Evolutionary conservation across 495 filamentous ascomycete species (phyloP).

Genomic region (Aspergillus wentii): DNA sequence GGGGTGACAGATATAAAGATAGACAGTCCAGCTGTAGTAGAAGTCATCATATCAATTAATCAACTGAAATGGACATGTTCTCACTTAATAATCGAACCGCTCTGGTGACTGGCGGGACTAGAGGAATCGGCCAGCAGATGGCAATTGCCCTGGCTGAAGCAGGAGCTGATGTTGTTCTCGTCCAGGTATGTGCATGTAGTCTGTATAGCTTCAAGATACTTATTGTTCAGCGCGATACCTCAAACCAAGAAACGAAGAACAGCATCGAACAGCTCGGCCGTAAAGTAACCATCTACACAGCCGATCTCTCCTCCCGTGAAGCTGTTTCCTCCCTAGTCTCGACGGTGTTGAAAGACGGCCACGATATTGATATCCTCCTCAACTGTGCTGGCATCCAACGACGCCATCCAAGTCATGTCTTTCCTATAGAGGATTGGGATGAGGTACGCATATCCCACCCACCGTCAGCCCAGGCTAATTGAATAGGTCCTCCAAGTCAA

Average conservation of each 20-base stretch:
- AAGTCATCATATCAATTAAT: too few species aligned
- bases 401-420: conserved; percentile 63
- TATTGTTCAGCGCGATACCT: conserved; percentile 48
- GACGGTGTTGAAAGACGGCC: conserved; percentile 52
- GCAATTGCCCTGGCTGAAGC: conserved; percentile 77
- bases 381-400: conserved; percentile 86
- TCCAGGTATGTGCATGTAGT: conserved; percentile 33
- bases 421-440: conserved; percentile 71
- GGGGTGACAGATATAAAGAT: not conserved
- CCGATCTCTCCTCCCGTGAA: conserved; percentile 59
- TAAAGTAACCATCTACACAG: conserved; percentile 61
- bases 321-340: conserved; percentile 57
- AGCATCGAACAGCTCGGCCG: conserved; percentile 63
- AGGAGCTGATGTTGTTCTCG: conserved; percentile 74
- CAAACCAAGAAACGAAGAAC: conserved; percentile 50
- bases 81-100: conserved; percentile 51
- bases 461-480: not conserved
- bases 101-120: conserved; percentile 77
- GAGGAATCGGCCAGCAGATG: conserved; percentile 76
- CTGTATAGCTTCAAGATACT: not conserved
- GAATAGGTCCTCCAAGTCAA: conserved; percentile 72
- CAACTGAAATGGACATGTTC: conserved; percentile 16
- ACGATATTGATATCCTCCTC: conserved; percentile 64
- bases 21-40: not conserved
- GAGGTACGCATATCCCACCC: conserved; percentile 31